phyloP scores from a whole-genome alignment of 768 basidiomycete species.

The Termitomyces sp. region DNA sequence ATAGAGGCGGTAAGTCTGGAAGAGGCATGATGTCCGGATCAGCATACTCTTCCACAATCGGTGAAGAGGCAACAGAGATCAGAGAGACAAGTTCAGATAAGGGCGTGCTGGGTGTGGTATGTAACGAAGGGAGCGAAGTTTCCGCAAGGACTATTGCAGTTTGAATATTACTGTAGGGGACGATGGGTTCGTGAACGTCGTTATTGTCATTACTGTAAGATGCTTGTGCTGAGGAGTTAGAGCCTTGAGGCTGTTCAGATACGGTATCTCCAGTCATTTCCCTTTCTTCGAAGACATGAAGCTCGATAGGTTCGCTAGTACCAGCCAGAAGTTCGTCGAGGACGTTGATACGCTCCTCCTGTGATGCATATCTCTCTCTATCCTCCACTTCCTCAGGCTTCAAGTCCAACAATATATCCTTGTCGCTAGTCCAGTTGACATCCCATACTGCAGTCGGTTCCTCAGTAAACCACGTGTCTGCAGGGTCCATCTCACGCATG shows the following conservation, averaged over 20 bases:
- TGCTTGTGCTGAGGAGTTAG: neutral
- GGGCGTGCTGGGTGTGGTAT: constrained; percentile 6
- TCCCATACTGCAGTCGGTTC: constrained; percentile 15
- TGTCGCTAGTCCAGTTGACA: constrained; percentile 4
- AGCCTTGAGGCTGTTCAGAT: neutral
- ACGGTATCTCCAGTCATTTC: neutral
- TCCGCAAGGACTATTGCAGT: constrained; percentile 1
- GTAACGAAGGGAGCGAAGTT: constrained; percentile 7
- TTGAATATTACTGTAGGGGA: neutral
- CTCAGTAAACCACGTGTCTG: constrained; percentile 16
- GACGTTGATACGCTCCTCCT: neutral
- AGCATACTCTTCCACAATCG: constrained; percentile 19
- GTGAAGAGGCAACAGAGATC: neutral
- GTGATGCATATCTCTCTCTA: neutral
- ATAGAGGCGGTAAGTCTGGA: constrained; percentile 17
- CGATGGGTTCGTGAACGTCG: constrained; percentile 1
- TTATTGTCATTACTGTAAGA: constrained; percentile 9
- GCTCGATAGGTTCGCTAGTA: constrained; percentile 2
- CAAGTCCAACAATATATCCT: neutral
- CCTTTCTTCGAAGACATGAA: constrained; percentile 7
- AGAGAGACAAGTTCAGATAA: constrained; percentile 3
- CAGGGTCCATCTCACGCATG: constrained; percentile 8
- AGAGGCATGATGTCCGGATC: constrained; percentile 43
- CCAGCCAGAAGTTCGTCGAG: constrained; percentile 5
- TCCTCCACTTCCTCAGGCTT: neutral